A percentile compares a stretch with the other conserved stretches of the same genome.
These are phyloP conservation scores for Apiospora rasikravindrae DNA, from an alignment of 2,329 filamentous ascomycete genomes.

Conservation along the genomic window DNA sequence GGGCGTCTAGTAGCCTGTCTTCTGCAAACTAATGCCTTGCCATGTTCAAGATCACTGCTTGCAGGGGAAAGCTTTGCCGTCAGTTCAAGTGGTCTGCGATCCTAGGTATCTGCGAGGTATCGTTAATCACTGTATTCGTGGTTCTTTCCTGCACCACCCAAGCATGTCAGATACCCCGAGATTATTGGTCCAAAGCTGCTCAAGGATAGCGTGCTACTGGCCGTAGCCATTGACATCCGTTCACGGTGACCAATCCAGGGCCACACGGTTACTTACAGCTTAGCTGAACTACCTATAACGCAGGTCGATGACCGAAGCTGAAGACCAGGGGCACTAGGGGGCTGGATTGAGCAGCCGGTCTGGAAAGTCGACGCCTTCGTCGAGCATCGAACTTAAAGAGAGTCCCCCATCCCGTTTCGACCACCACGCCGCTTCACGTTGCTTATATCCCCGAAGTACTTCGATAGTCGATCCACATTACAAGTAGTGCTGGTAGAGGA, in stretches of 20 bases:
- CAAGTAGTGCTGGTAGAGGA: neutral
- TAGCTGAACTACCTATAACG: neutral
- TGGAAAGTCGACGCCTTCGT: conserved; percentile 1
- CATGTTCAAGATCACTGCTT: neutral
- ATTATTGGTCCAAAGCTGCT: neutral
- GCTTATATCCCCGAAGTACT: neutral
- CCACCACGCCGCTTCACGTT: neutral
- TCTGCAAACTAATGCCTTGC: neutral
- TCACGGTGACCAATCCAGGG: neutral
- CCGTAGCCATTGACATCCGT: neutral
- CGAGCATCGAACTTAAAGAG: conserved; percentile 6
- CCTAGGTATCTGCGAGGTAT: neutral
- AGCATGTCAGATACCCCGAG: neutral
- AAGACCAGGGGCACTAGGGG: neutral
- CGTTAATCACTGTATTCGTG: neutral
- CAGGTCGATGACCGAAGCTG: neutral
- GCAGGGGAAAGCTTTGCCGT: neutral
- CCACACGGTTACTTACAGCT: neutral
- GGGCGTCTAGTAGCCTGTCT: neutral
- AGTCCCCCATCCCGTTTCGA: neutral
- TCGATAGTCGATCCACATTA: conserved; percentile 12
- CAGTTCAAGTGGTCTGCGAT: neutral
- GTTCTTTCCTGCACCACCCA: neutral
- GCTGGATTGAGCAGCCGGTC: neutral
- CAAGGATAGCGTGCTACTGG: neutral